Conservation (phyloP, 2,329 filamentous ascomycete species). For the Nannizzia gypsea region DNA sequence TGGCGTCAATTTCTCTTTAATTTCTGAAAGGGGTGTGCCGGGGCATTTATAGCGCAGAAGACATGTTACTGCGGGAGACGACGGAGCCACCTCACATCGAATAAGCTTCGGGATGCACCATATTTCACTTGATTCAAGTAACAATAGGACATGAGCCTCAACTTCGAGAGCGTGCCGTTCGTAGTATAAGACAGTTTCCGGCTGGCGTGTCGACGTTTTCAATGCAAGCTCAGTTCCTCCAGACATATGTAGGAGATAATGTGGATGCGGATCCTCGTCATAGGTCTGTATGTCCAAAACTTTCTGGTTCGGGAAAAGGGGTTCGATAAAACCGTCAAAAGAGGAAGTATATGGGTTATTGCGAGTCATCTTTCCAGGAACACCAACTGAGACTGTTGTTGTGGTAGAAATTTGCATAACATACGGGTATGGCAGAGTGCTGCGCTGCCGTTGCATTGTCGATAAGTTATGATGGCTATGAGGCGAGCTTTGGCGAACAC, state of each 20-base stretch:
- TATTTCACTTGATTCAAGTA: slow-evolving; percentile 24
- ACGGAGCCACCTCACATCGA: slow-evolving; percentile 25
- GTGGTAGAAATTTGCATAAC: slow-evolving; percentile 7
- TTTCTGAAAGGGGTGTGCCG: slow-evolving; percentile 25
- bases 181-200: slow-evolving; percentile 29
- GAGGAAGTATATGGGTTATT: slow-evolving; percentile 7
- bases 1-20: slow-evolving; percentile 20
- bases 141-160: slow-evolving; percentile 29
- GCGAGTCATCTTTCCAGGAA: neutral
- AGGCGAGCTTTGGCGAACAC: neutral
- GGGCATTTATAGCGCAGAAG: slow-evolving; percentile 28
- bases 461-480: slow-evolving; percentile 9
- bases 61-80: slow-evolving; percentile 23
- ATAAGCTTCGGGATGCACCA: slow-evolving; percentile 29
- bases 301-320: slow-evolving; percentile 9
- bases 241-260: slow-evolving; percentile 28
- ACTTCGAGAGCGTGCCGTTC: slow-evolving; percentile 30
- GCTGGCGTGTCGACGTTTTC: slow-evolving; percentile 26
- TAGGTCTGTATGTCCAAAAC: slow-evolving; percentile 6
- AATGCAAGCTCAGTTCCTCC: slow-evolving; percentile 28
- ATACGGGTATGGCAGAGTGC: slow-evolving; percentile 7
- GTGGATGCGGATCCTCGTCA: slow-evolving; percentile 22
- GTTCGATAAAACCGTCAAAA: slow-evolving; percentile 8
- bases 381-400: slow-evolving; percentile 8
- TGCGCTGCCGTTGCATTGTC: slow-evolving; percentile 10